Evolutionary conservation across 78 protist genomes (phyloP).

Genomic region (Polysphondylium violaceum): DNA sequence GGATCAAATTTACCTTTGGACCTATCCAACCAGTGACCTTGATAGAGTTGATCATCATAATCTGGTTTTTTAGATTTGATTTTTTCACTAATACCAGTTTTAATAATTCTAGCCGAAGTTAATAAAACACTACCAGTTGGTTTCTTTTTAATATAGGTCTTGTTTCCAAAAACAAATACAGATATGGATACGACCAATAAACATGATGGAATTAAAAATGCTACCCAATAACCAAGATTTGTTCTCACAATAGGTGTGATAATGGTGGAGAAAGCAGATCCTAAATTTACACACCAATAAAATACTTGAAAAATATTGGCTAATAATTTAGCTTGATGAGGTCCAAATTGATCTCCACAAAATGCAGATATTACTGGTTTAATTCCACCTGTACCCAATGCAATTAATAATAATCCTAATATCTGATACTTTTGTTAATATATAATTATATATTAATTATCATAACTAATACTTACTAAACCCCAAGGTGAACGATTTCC

Average conservation of each 20-base stretch:
- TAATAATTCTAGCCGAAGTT: not conserved
- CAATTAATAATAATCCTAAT: conserved; percentile 78
- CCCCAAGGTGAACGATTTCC: conserved; percentile 61
- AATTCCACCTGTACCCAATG: conserved; percentile 91
- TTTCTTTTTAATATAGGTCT: conserved; percentile 29
- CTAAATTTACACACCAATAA: conserved; percentile 86
- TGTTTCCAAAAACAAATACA: conserved; percentile 63
- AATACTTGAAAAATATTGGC: conserved; percentile 74
- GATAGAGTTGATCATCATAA: conserved; percentile 18
- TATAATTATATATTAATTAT: not conserved
- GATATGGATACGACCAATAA: conserved; percentile 56
- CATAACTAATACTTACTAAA: not conserved
- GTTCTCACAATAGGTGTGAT: conserved; percentile 83
- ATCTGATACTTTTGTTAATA: not conserved
- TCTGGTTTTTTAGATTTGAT: not conserved
- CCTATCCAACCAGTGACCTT: conserved; percentile 41
- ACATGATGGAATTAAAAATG: conserved; percentile 85
- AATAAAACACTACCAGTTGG: conserved; percentile 32
- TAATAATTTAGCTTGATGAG: conserved; percentile 44
- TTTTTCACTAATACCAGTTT: conserved; percentile 31
- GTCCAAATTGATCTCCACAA: conserved; percentile 88
- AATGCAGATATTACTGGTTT: conserved; percentile 79
- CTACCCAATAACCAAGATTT: conserved; percentile 75
- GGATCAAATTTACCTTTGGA: conserved; percentile 24
- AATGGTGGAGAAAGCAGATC: conserved; percentile 80